phyloP scores from a whole-genome alignment of 2,329 filamentous ascomycete genomes.

The Colletotrichum phormii region DNA sequence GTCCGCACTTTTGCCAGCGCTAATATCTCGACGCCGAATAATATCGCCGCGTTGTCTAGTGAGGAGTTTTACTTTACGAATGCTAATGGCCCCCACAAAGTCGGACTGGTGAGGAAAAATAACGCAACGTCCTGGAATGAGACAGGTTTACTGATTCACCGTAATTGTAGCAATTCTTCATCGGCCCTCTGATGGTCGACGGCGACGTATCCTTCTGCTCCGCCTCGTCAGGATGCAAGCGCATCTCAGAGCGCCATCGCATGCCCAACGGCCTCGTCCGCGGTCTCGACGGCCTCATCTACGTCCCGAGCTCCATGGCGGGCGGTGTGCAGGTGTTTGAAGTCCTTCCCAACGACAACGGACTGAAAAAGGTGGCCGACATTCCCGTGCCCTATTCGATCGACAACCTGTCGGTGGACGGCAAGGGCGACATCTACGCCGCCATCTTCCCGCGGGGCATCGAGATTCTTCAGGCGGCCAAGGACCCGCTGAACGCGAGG shows the following conservation, averaged over 20 bases:
- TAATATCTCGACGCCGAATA: constrained; percentile 42
- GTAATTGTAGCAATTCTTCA: constrained; percentile 27
- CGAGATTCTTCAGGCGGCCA: constrained; percentile 32
- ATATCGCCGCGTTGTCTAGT: constrained; percentile 37
- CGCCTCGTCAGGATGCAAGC: constrained; percentile 37
- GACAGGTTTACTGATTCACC: background rate
- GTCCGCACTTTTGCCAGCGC: constrained; percentile 39
- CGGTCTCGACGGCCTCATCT: constrained; percentile 43
- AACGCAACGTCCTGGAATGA: too few species aligned
- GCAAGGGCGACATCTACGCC: constrained; percentile 41
- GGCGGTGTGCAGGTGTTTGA: constrained; percentile 40
- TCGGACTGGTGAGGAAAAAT: constrained; percentile 40
- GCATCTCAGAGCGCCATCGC: constrained; percentile 38
- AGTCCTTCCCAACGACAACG: constrained; percentile 16
- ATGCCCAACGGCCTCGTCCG: constrained; percentile 47
- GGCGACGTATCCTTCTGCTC: constrained; percentile 46
- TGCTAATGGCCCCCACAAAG: constrained; percentile 39
- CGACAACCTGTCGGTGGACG: constrained; percentile 44
- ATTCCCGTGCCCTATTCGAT: constrained; percentile 40
- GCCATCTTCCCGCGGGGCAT: constrained; percentile 40
- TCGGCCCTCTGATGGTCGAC: constrained; percentile 40
- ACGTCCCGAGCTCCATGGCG: constrained; percentile 43
- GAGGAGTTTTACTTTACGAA: constrained; percentile 42
- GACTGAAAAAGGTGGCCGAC: constrained; percentile 35
- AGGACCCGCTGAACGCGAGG: constrained; percentile 38